A percentile compares a stretch with the other conserved stretches of the same genome.
Conservation (phyloP, 495 filamentous ascomycete genomes). For the Lasiosphaeria miniovina region DNA sequence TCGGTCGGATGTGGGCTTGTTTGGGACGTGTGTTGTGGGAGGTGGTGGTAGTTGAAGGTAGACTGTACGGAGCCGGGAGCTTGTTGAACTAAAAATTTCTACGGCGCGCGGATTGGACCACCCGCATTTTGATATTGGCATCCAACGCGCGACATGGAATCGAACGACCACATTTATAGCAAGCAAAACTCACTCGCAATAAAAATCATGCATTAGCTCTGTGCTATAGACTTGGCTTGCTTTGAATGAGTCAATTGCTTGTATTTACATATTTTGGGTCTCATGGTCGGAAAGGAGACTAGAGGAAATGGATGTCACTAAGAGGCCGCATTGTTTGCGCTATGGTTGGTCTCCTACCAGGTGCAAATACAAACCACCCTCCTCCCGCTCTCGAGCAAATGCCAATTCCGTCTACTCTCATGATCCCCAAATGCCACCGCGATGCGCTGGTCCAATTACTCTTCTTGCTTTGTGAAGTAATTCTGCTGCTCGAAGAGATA, state of each 20-base stretch:
- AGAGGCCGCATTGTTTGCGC: too few species aligned
- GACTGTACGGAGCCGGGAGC: slow-evolving; percentile 1
- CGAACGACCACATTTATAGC: background rate
- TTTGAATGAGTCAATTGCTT: slow-evolving; percentile 7
- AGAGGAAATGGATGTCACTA: background rate
- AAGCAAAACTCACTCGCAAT: background rate
- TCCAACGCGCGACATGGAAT: background rate
- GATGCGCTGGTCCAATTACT: slow-evolving; percentile 7
- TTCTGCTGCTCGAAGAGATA: slow-evolving; percentile 93
- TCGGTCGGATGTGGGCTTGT: slow-evolving; percentile 1
- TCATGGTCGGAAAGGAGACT: background rate
- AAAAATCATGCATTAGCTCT: background rate
- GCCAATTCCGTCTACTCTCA: background rate
- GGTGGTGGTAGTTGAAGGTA: background rate
- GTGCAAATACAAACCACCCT: background rate
- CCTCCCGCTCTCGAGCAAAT: background rate
- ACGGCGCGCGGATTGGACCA: slow-evolving; percentile 23
- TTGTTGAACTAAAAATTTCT: slow-evolving; percentile 44
- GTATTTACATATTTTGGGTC: slow-evolving; percentile 3
- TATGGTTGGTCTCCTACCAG: background rate
- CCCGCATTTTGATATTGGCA: slow-evolving; percentile 20
- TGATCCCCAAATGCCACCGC: background rate
- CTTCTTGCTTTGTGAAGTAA: slow-evolving; percentile 56
- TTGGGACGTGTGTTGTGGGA: background rate
- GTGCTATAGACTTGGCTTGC: background rate